phyloP scores from a whole-genome alignment of 2,329 filamentous ascomycete species.

The Macrophomina pseudophaseolina region DNA sequence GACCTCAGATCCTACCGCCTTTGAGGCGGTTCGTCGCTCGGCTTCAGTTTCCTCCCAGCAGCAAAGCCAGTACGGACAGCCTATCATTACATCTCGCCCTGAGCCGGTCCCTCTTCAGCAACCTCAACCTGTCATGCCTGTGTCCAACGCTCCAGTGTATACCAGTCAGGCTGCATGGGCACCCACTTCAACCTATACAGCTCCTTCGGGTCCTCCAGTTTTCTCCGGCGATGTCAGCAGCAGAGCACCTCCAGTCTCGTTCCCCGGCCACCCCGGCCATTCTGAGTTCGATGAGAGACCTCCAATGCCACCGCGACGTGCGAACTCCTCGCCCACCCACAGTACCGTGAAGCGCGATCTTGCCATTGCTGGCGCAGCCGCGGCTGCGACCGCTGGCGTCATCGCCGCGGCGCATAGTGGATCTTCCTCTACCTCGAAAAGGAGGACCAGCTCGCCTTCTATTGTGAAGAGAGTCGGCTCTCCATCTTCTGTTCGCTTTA shows the following conservation, averaged over 20 bases:
- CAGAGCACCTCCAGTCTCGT: constrained; percentile 28
- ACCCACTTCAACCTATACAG: constrained; percentile 45
- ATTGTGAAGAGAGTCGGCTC: constrained; percentile 32
- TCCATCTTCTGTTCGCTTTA: constrained; percentile 60
- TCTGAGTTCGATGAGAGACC: constrained; percentile 29
- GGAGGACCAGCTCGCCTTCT: constrained; percentile 16
- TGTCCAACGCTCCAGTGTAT: constrained; percentile 69
- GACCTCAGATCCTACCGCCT: constrained; percentile 67
- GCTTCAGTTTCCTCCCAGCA: constrained; percentile 54
- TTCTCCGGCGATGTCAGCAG: constrained; percentile 39
- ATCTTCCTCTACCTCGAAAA: constrained; percentile 11
- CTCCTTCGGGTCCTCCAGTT: constrained; percentile 48
- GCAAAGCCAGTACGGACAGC: constrained; percentile 40
- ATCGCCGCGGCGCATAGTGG: constrained; percentile 25
- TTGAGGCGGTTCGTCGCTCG: constrained; percentile 60
- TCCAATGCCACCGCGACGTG: constrained; percentile 43
- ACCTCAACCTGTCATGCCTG: constrained; percentile 77
- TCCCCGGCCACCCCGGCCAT: background rate
- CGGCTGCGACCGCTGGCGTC: constrained; percentile 48
- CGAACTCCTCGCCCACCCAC: constrained; percentile 54
- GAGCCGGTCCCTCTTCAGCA: constrained; percentile 76
- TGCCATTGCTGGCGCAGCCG: constrained; percentile 50
- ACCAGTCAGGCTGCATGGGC: constrained; percentile 48
- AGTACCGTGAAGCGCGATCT: constrained; percentile 49
- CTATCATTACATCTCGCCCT: constrained; percentile 39